Conservation (phyloP, 495 filamentous ascomycete species). For the Ramalina peruviana region DNA sequence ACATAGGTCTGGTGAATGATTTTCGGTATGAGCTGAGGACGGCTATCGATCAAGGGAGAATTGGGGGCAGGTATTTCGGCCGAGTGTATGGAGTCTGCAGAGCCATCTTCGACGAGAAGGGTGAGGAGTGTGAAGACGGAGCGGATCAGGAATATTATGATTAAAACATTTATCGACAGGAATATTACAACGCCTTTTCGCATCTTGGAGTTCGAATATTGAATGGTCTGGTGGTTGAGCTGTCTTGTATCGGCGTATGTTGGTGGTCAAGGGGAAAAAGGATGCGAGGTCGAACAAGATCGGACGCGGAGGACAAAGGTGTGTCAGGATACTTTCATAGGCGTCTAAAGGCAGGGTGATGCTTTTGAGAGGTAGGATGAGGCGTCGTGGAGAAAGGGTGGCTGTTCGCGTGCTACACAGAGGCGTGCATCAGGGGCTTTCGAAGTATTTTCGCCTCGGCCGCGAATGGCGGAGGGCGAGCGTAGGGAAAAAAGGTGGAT, state of each 20-base stretch:
- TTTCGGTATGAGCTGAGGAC: slow-evolving; percentile 64
- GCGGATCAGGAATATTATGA: slow-evolving; percentile 44
- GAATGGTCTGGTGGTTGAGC: neutral
- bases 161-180: slow-evolving; percentile 43
- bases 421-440: slow-evolving; percentile 3
- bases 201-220: slow-evolving; percentile 32
- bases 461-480: neutral
- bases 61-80: slow-evolving; percentile 51
- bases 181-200: slow-evolving; percentile 50
- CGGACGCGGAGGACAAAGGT: neutral
- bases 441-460: neutral
- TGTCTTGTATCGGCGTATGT: neutral
- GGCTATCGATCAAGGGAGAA: slow-evolving; percentile 42
- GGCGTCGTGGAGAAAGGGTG: neutral
- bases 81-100: slow-evolving; percentile 47
- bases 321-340: neutral
- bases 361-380: neutral
- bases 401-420: neutral
- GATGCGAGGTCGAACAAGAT: neutral
- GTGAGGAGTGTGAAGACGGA: slow-evolving; percentile 50
- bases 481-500: neutral
- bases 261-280: neutral
- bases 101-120: slow-evolving; percentile 53
- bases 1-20: slow-evolving; percentile 85
- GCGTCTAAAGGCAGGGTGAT: neutral